Evolutionary conservation across 495 filamentous ascomycete species (phyloP).

Genomic region (Neurospora africana): DNA sequence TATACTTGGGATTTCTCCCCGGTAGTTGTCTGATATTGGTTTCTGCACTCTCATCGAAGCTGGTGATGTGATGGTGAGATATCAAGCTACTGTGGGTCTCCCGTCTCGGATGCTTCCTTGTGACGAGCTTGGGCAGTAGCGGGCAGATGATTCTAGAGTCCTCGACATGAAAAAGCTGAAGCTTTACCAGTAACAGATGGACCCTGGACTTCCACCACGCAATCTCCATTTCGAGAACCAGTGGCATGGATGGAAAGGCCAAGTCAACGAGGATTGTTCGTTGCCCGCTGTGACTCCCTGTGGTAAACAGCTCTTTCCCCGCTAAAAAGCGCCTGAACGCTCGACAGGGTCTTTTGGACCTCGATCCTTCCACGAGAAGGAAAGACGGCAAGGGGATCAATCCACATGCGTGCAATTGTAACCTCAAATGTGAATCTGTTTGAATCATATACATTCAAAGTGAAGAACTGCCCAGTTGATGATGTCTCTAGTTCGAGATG

Average conservation of each 20-base stretch:
- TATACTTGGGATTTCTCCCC: background rate
- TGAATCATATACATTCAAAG: background rate
- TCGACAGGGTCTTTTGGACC: background rate
- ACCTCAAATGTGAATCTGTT: background rate
- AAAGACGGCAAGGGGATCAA: background rate
- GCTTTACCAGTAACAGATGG: background rate
- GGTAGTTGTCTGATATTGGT: background rate
- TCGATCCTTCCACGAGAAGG: background rate
- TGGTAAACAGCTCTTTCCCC: background rate
- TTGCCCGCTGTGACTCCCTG: background rate
- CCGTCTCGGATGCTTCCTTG: background rate
- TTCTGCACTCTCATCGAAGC: background rate
- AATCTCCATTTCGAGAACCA: background rate
- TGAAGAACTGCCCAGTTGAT: background rate
- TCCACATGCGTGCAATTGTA: background rate
- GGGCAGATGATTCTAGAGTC: background rate
- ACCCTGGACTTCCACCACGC: background rate
- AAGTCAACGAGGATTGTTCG: background rate
- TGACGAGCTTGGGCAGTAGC: background rate
- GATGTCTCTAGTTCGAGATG: background rate
- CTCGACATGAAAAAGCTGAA: background rate
- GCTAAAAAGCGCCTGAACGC: background rate
- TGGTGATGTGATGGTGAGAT: background rate
- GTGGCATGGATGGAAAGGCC: background rate
- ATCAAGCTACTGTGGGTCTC: background rate